A percentile compares a stretch with the other conserved stretches of the same genome.
Evolutionary conservation across 2,329 filamentous ascomycete species (phyloP).

Genomic region (Sporothrix luriei): DNA sequence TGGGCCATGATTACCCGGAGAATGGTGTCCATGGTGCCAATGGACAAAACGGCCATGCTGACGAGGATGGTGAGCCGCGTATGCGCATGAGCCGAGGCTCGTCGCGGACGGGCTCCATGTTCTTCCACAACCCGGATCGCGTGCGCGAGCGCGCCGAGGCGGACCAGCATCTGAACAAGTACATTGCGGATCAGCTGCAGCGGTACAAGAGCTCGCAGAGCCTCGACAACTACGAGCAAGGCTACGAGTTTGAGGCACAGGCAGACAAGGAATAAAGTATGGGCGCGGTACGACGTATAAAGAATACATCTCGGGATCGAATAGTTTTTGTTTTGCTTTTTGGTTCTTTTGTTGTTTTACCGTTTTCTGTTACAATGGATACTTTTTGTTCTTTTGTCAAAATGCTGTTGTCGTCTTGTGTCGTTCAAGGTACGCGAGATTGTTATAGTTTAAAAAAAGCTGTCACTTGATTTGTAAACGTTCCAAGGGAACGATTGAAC

Average conservation of each 20-base stretch:
- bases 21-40: slow-evolving; percentile 51
- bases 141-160: slow-evolving; percentile 56
- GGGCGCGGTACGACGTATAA: neutral
- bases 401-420: neutral
- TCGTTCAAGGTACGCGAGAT: neutral
- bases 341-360: neutral
- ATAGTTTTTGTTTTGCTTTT: neutral
- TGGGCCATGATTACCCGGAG: slow-evolving; percentile 51
- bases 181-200: slow-evolving; percentile 79
- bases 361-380: neutral
- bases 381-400: neutral
- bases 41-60: slow-evolving; percentile 38
- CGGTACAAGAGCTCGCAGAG: slow-evolving; percentile 64
- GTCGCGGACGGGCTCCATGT: slow-evolving; percentile 41
- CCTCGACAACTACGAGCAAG: slow-evolving; percentile 45
- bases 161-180: slow-evolving; percentile 73
- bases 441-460: neutral
- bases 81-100: slow-evolving; percentile 43
- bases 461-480: slow-evolving; percentile 7
- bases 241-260: slow-evolving; percentile 54
- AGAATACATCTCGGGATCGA: neutral
- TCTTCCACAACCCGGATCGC: slow-evolving; percentile 58
- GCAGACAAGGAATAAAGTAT: slow-evolving; percentile 33
- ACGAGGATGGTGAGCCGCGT: slow-evolving; percentile 43
- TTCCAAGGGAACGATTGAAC: neutral